Conservation (phyloP, 2,329 filamentous ascomycete genomes). For the Huntiella decipiens region DNA sequence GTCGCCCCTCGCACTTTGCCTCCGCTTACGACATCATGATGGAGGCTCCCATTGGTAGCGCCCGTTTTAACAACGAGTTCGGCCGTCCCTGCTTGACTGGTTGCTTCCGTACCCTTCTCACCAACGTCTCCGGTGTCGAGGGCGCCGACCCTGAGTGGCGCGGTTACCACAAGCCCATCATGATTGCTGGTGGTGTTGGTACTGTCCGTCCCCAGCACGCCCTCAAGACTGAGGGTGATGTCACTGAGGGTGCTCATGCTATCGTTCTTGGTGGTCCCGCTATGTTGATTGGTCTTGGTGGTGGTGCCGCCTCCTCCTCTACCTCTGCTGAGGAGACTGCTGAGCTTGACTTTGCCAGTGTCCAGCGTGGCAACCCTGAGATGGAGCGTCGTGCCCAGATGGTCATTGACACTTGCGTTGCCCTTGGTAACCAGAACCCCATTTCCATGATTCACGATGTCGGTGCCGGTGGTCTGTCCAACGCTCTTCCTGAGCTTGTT, state of each 20-base stretch:
- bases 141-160: slow-evolving; percentile 42
- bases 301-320: slow-evolving; percentile 83
- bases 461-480: slow-evolving; percentile 63
- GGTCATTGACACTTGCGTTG: slow-evolving; percentile 87
- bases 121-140: slow-evolving; percentile 36
- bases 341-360: slow-evolving; percentile 89
- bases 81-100: slow-evolving; percentile 75
- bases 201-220: slow-evolving; percentile 83
- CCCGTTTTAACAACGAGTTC: slow-evolving; percentile 95
- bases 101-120: slow-evolving; percentile 79
- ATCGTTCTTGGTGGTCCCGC: slow-evolving; percentile 89
- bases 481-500: slow-evolving; percentile 64
- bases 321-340: slow-evolving; percentile 75
- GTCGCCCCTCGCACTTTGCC: slow-evolving; percentile 78
- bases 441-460: slow-evolving; percentile 98
- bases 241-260: slow-evolving; percentile 72
- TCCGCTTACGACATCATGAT: slow-evolving; percentile 95
- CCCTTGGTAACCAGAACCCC: slow-evolving; percentile 66
- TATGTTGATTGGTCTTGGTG: slow-evolving; percentile 82
- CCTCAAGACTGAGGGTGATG: slow-evolving; percentile 60
- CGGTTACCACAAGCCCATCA: slow-evolving; percentile 95
- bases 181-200: slow-evolving; percentile 91
- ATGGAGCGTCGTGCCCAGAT: slow-evolving; percentile 91
- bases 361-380: slow-evolving; percentile 92
- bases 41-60: slow-evolving; percentile 86